Evolutionary conservation across 176 grass and related monocot genomes (phyloP).

Genomic region (Aegilops bicornis): DNA sequence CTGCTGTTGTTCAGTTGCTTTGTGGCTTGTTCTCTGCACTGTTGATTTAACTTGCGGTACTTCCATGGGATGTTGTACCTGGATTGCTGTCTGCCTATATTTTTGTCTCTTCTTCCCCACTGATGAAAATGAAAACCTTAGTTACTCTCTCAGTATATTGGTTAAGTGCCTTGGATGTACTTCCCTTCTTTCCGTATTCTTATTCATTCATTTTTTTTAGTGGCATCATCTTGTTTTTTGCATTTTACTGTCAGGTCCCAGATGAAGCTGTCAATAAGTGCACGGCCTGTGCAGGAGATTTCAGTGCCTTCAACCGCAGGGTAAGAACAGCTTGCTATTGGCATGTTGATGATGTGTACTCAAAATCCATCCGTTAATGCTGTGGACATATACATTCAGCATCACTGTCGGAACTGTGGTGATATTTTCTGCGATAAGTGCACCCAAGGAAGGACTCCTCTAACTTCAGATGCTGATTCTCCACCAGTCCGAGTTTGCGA

Average conservation of each 20-base stretch:
- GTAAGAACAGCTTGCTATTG: constrained; percentile 41
- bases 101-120: neutral
- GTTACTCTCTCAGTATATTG: neutral
- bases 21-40: too few species aligned
- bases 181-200: neutral
- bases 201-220: neutral
- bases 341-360: constrained; percentile 9
- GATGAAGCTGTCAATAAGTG: constrained; percentile 93
- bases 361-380: constrained; percentile 1
- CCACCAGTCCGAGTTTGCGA: constrained; percentile 90
- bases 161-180: neutral
- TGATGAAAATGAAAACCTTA: neutral
- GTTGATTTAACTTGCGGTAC: too few species aligned
- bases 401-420: constrained; percentile 96
- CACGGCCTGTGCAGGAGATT: constrained; percentile 73
- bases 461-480: constrained; percentile 76
- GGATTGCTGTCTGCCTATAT: too few species aligned
- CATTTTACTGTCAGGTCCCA: constrained; percentile 59
- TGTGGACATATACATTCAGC: constrained; percentile 52
- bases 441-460: constrained; percentile 82
- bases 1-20: too few species aligned
- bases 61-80: too few species aligned
- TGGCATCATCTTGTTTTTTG: neutral
- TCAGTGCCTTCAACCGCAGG: constrained; percentile 91
- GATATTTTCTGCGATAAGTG: constrained; percentile 99